Evolutionary conservation across 2,329 filamentous ascomycete species (phyloP).

Genomic region (Botrytis tulipae): DNA sequence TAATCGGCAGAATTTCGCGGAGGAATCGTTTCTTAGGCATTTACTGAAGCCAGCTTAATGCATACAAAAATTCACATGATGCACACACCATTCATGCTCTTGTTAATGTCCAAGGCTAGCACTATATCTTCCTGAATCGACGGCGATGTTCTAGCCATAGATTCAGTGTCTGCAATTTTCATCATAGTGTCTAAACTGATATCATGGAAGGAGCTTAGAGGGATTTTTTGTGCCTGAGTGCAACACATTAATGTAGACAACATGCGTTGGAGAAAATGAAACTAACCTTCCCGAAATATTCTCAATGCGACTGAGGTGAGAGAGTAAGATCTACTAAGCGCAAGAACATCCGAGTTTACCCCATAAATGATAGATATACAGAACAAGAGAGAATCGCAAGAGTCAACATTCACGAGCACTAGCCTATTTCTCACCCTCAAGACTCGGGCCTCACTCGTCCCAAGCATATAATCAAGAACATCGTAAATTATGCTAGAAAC

Average conservation of each 20-base stretch:
- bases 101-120: background rate
- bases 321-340: background rate
- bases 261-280: too few species aligned
- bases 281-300: background rate
- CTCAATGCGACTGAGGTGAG: too few species aligned
- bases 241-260: background rate
- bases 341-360: rapidly evolving
- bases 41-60: too few species aligned
- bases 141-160: too few species aligned
- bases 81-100: background rate
- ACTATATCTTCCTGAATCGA: background rate
- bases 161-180: rapidly evolving
- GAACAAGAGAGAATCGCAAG: background rate
- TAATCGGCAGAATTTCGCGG: too few species aligned
- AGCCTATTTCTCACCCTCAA: background rate
- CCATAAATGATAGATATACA: background rate
- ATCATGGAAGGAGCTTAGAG: background rate
- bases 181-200: background rate
- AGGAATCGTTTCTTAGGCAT: background rate
- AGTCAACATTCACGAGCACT: background rate
- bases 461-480: background rate
- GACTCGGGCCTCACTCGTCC: background rate
- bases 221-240: too few species aligned
- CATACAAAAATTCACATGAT: background rate
- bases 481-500: background rate